phyloP scores from a whole-genome alignment of 352 stramenopile species.

The Phytophthora megakarya region DNA sequence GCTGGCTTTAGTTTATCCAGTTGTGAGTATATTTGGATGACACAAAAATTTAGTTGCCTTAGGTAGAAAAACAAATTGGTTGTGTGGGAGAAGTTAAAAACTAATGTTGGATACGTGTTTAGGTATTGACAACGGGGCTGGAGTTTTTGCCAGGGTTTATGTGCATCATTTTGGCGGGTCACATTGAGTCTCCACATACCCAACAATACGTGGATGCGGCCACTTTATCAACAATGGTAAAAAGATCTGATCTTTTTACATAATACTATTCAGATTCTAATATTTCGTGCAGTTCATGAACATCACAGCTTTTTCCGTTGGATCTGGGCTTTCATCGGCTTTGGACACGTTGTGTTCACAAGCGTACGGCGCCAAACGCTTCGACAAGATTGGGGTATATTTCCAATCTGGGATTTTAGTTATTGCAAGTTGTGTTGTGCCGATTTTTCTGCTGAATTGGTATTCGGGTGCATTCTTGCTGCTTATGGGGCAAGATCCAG shows the following conservation, averaged over 20 bases:
- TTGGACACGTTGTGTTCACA: conserved; percentile 80
- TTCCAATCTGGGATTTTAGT: conserved; percentile 70
- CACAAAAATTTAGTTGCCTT: not conserved
- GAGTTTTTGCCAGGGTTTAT: conserved; percentile 61
- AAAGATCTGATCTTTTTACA: not conserved
- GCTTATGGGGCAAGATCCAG: conserved; percentile 41
- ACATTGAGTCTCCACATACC: conserved; percentile 59
- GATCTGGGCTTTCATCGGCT: conserved; percentile 65
- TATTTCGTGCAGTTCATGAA: conserved; percentile 52
- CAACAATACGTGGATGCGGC: conserved; percentile 66
- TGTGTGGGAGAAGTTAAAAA: not conserved
- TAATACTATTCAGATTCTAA: not conserved
- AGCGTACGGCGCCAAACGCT: conserved; percentile 60
- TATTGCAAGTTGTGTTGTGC: conserved; percentile 44
- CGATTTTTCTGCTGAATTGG: conserved; percentile 69
- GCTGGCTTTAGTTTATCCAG: conserved; percentile 50
- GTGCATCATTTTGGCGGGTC: conserved; percentile 61
- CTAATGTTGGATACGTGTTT: not conserved
- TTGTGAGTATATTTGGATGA: conserved; percentile 29
- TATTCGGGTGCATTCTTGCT: conserved; percentile 49
- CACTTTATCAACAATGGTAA: conserved; percentile 58
- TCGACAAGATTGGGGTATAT: conserved; percentile 79
- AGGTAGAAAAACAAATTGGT: not conserved
- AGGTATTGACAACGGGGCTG: conserved; percentile 47
- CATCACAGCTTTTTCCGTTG: conserved; percentile 59